Percentiles rank a stretch among this genome's conserved stretches.
phyloP scores from a whole-genome alignment of 1,284 basidiomycete genomes.

The Naganishia sp. region DNA sequence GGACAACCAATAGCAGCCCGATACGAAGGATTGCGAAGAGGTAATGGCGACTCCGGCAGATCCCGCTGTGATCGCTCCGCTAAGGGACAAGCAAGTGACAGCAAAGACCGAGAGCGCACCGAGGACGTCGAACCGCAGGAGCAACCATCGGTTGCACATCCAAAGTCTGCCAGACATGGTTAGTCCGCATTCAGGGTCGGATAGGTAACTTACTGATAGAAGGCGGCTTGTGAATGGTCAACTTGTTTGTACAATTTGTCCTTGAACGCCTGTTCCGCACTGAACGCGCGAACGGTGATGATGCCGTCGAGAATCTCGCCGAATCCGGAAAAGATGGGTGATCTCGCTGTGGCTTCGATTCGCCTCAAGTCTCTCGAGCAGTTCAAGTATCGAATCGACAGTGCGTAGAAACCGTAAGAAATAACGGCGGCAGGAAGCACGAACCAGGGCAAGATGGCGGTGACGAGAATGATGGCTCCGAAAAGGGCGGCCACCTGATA shows the following conservation, averaged over 20 bases:
- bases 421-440: slow-evolving; percentile 69
- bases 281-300: slow-evolving; percentile 84
- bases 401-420: slow-evolving; percentile 61
- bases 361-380: slow-evolving; percentile 74
- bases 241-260: slow-evolving; percentile 68
- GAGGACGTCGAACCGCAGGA: slow-evolving; percentile 71
- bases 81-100: slow-evolving; percentile 73
- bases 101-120: slow-evolving; percentile 73
- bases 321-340: slow-evolving; percentile 60
- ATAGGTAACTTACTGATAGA: slow-evolving; percentile 45
- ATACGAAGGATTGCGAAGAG: slow-evolving; percentile 41
- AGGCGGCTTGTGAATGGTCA: slow-evolving; percentile 61
- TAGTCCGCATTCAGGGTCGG: too few species aligned
- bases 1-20: slow-evolving; percentile 48
- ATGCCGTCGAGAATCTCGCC: slow-evolving; percentile 75
- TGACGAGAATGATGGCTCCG: slow-evolving; percentile 62
- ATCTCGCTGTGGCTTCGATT: slow-evolving; percentile 62
- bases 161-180: slow-evolving; percentile 49
- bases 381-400: slow-evolving; percentile 72
- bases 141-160: slow-evolving; percentile 44
- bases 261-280: slow-evolving; percentile 76
- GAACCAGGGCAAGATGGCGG: slow-evolving; percentile 72
- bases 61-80: slow-evolving; percentile 68
- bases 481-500: slow-evolving; percentile 70
- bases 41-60: slow-evolving; percentile 83